These are phyloP conservation scores for Caryopteris hybrid DNA, from an alignment of 305 asterid species.

Conservation along the genomic window DNA sequence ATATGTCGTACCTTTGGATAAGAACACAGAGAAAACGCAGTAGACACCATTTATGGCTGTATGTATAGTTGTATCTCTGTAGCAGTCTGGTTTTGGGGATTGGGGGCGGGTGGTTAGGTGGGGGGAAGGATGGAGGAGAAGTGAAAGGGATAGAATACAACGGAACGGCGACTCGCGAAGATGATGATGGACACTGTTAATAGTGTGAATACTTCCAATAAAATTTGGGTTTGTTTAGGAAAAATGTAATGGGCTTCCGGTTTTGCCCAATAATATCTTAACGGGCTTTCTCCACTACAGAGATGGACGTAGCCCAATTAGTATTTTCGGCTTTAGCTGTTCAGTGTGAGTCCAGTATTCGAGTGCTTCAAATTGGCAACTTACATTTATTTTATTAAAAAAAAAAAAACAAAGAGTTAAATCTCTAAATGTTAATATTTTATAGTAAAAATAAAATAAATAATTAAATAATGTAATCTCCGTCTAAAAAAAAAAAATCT, in stretches of 20 bases:
- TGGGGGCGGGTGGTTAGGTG: background rate
- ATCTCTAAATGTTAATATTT: too few species aligned
- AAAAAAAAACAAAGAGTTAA: too few species aligned
- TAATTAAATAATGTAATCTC: too few species aligned
- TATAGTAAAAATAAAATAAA: too few species aligned
- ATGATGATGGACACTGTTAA: constrained; percentile 8
- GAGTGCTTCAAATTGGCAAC: too few species aligned
- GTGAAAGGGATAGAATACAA: constrained; percentile 27
- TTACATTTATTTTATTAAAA: too few species aligned
- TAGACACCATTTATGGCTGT: constrained; percentile 43
- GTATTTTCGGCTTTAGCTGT: background rate
- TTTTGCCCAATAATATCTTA: background rate
- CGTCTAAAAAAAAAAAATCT: too few species aligned
- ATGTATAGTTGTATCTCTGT: background rate
- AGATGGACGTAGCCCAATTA: background rate
- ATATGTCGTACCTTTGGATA: constrained; percentile 42
- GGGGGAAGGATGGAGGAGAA: background rate
- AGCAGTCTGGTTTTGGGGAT: background rate
- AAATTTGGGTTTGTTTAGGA: too few species aligned
- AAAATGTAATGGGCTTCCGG: background rate
- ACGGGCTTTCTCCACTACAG: background rate
- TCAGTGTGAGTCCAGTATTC: too few species aligned
- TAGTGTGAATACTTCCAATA: background rate
- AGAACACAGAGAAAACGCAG: constrained; percentile 45
- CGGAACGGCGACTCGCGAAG: constrained; percentile 30